Percentiles rank a stretch among this genome's conserved stretches.
These are phyloP conservation scores for Hebeloma cylindrosporum DNA, from an alignment of 768 basidiomycete genomes.

Conservation along the genomic window DNA sequence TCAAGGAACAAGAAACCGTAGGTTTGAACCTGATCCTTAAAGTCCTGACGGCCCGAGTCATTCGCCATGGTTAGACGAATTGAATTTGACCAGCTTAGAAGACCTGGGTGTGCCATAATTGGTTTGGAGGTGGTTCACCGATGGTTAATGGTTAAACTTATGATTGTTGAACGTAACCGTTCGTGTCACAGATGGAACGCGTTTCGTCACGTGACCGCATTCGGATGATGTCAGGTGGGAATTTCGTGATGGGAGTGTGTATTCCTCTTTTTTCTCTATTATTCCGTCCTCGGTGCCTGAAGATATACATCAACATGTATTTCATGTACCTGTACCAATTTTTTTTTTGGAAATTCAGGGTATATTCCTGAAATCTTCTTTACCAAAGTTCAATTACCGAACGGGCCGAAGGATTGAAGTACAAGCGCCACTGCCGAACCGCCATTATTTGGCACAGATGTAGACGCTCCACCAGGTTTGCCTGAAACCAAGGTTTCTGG, in stretches of 20 bases:
- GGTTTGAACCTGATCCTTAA: constrained; percentile 71
- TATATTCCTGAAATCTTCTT: too few species aligned
- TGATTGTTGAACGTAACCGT: too few species aligned
- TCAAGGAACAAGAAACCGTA: constrained; percentile 81
- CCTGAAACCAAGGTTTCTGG: too few species aligned
- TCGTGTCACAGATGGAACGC: constrained; percentile 18
- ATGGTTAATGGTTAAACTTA: constrained; percentile 3
- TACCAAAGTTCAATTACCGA: too few species aligned
- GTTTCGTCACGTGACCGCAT: constrained; percentile 29
- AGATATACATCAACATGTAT: too few species aligned
- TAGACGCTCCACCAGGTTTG: too few species aligned
- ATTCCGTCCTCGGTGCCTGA: too few species aligned
- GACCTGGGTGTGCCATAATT: constrained; percentile 49
- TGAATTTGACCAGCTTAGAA: constrained; percentile 66
- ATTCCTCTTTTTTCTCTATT: too few species aligned
- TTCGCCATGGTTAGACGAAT: constrained; percentile 68
- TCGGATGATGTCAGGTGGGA: not conserved
- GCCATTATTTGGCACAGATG: too few species aligned
- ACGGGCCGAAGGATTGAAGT: too few species aligned
- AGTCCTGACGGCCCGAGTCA: constrained; percentile 68
- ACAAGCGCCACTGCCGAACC: not conserved
- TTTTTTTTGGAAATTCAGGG: too few species aligned
- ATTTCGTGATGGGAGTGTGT: not conserved
- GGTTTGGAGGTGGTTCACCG: constrained; percentile 1
- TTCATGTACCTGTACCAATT: too few species aligned